Percentiles rank a stretch among this genome's conserved stretches.
Evolutionary conservation across 257 asterid species (phyloP).

Genomic region (Petunia axillaris): DNA sequence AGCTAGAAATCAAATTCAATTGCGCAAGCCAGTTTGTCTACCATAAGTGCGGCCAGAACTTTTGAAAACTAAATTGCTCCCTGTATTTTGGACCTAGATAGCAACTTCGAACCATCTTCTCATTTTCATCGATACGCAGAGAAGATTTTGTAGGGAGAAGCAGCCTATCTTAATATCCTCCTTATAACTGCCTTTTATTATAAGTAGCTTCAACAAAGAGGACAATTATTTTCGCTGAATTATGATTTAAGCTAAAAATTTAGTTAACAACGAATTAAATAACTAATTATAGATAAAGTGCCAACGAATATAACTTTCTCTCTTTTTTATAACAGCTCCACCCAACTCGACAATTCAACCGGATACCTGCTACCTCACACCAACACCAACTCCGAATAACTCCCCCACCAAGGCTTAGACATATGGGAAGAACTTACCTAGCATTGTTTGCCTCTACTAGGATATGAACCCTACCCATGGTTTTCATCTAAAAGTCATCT

Average conservation of each 20-base stretch:
- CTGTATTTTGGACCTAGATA: not conserved
- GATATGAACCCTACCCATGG: not conserved
- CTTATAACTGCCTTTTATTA: not conserved
- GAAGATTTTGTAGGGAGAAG: not conserved
- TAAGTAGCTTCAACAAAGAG: not conserved
- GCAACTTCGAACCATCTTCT: not conserved
- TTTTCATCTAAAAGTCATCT: not conserved
- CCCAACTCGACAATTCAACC: not conserved
- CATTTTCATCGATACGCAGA: not conserved
- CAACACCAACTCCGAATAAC: not conserved
- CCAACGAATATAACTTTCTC: not conserved
- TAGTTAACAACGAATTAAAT: not conserved
- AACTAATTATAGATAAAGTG: not conserved
- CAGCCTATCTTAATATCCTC: not conserved
- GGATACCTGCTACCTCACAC: not conserved
- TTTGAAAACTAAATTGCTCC: not conserved
- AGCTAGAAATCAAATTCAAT: not conserved
- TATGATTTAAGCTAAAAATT: not conserved
- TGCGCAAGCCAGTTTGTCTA: not conserved
- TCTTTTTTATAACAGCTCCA: not conserved
- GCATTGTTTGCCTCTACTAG: not conserved
- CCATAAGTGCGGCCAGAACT: not conserved
- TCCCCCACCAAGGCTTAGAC: not conserved
- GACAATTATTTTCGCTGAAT: slow-evolving; percentile 9
- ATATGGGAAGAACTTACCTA: not conserved